Evolutionary conservation across 208 protist genomes (phyloP), one percentile per base, ranked within the genome.

Genomic region (Trypanosoma congolense): DNA sequence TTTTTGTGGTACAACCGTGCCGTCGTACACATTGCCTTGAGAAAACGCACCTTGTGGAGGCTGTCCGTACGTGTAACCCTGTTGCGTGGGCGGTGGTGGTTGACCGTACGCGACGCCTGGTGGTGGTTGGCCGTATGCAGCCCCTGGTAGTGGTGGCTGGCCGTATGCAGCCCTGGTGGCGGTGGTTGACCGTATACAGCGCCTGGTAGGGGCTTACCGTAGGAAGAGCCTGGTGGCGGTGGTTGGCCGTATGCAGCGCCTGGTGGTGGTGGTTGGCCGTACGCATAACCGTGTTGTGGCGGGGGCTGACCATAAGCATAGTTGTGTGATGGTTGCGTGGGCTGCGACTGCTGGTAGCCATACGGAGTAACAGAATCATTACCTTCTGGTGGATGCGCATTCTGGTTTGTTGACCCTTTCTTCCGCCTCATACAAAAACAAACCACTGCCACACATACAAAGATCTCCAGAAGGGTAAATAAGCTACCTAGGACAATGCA

Each of bases 371-470:
- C n/a, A n/a, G 42, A 24, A 19, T 19, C 12, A 46, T 24, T n/a
- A 4, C 49, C 49, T 21, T 9, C 29, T 4, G 49, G 30, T 16
- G 49, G n/a, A n/a, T n/a, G n/a, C n/a, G n/a, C 5, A 21, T 35
- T 35, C 24, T 5, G 33, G 22, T 47, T 36, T 21, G 53, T 8
- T 6, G 53, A 22, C 19, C 29, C 40, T 2, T 38, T 36, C n/a
- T 55, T 62, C 22, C 43, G 44, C 21, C 25, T 16, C 33, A 41
- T 25, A 22, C 60, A 66, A 28, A 52, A 59, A 35, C 60, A 66
- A 21, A 54, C 43, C 8, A 66, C 8, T 12, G 25, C 30, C 9
- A 19, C 25, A 36, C 41, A 53, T 1, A 47, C 60, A 47, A 18
- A 18, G 24, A 66, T 45, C 42, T 54, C 60, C 29, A 66, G 44